Base-by-base conservation (phyloP, 345 rosid species). In the Eucalyptus leucophloia region DNA sequence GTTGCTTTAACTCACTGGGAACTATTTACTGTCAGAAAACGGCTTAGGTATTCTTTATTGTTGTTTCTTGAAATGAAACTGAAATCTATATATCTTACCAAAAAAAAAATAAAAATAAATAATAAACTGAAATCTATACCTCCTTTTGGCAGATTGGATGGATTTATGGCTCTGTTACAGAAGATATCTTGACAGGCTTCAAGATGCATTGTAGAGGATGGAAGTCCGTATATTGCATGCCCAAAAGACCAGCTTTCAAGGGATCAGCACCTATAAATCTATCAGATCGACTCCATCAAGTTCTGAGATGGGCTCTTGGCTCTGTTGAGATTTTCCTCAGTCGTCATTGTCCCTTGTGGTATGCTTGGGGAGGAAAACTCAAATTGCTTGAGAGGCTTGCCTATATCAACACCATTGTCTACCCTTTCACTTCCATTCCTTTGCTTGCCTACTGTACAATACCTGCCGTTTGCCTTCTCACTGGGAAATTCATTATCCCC, bases 121-220 rank as follows among this genome's bases (percentile, higher is more conserved):
- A 42, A 42, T 42, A 86, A 58, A 87, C 47, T 32, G 88, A 72
- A 72, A 77, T 21, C 47, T 40, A 40, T 77, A 77, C 44, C 24
- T 42, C 30, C 53, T 45, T 7, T 87, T 88, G 88, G 62, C 95
- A 97, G 99, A 96, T 97, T 49, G 99, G 99, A 88, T 97, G 99
- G 99, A 97, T 97, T 47, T 97, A 97, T 42, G 99, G 99, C 69
- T 97, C 99, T 10, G 93, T 97, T 5, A 97, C 99, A 44, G 99
- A 97, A 90, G 99, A 97, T 88, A 97, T 97, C 80, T 90, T 98
- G 69, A 96, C 98, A 16, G 99, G 99, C 40, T 97, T 98, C 91
- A 97, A 95, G 91, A 98, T 98, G 99, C 99, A 98, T 88, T 98
- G 99, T 89, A 94, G 99, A 94, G 99, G 99, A 50, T 98, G 99